phyloP scores from a whole-genome alignment of 805 yeast genomes.

The Metschnikowia santaceciliae region DNA sequence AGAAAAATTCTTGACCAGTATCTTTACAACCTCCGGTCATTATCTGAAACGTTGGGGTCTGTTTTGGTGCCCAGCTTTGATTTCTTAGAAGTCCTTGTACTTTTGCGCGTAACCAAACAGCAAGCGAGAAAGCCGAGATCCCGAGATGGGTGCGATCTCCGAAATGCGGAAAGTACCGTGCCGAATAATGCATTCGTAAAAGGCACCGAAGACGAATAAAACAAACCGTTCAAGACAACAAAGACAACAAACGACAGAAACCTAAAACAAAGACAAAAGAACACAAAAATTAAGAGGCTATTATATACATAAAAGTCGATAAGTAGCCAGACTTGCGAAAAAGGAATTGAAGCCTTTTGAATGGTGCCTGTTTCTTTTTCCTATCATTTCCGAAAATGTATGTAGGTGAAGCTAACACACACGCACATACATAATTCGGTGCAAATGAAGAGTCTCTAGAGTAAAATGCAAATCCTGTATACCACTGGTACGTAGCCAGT shows the following conservation, averaged over 20 bases:
- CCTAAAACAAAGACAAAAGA: no score
- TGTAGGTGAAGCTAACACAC: no score
- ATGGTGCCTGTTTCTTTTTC: no score
- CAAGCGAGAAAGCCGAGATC: background rate
- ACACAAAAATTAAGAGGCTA: no score
- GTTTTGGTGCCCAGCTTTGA: background rate
- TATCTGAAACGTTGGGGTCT: background rate
- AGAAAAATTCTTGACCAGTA: no score
- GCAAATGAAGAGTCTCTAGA: no score
- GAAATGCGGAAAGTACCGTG: background rate
- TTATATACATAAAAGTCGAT: no score
- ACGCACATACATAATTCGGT: no score
- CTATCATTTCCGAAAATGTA: no score
- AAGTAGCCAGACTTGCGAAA: no score
- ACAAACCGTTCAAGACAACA: background rate
- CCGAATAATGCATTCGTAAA: background rate
- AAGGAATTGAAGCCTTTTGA: no score
- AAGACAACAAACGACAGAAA: background rate
- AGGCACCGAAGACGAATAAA: background rate
- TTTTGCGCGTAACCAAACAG: background rate
- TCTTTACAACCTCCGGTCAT: no score
- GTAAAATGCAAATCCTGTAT: background rate
- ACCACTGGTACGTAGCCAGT: background rate
- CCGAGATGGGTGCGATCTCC: background rate
- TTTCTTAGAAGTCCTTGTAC: background rate